phyloP scores from a whole-genome alignment of 2,329 filamentous ascomycete genomes.

The Blumeria hordei region DNA sequence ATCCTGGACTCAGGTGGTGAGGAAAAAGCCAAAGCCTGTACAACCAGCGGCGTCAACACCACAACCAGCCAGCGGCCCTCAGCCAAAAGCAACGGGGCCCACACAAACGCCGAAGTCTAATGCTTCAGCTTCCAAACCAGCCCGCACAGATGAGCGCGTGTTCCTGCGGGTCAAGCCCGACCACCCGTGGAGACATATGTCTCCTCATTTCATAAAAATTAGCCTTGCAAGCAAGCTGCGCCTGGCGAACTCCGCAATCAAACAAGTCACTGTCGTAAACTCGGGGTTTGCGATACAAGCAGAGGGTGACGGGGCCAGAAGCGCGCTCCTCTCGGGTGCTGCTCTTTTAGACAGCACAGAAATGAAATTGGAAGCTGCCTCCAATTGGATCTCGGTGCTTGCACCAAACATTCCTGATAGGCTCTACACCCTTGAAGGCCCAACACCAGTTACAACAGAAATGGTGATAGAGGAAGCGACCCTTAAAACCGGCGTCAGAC shows the following conservation, averaged over 20 bases:
- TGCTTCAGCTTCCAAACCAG: no score
- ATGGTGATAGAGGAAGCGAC: not conserved
- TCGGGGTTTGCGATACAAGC: not conserved
- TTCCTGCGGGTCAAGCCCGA: not conserved
- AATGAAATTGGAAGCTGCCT: not conserved
- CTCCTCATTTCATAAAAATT: not conserved
- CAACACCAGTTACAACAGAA: not conserved
- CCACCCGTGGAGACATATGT: not conserved
- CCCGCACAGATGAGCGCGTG: not conserved
- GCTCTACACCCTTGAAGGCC: not conserved
- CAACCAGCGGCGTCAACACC: no score
- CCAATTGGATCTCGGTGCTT: not conserved
- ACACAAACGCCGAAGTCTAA: no score
- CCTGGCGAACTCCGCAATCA: not conserved
- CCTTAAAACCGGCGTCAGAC: not conserved
- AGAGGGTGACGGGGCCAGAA: not conserved
- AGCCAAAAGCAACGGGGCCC: no score
- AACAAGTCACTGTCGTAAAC: not conserved
- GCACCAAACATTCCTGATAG: not conserved
- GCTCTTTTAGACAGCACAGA: not conserved
- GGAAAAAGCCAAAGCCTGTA: no score
- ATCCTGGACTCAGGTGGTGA: no score
- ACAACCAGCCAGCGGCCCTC: no score
- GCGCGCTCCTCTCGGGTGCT: no score
- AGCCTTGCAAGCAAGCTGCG: not conserved